Evolutionary conservation across 257 asterid species (phyloP).

Genomic region (Striga asiatica): DNA sequence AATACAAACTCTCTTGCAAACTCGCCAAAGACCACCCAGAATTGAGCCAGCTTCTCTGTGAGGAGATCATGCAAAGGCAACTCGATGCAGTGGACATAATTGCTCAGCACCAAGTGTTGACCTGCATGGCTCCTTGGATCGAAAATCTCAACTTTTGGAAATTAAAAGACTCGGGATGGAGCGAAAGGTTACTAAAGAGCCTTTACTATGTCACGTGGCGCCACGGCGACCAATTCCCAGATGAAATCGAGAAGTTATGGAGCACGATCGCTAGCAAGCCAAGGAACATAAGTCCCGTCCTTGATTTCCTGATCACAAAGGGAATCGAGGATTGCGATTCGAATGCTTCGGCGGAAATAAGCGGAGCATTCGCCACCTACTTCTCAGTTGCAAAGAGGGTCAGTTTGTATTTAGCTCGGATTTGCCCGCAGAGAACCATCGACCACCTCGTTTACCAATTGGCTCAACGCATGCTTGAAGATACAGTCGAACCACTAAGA

Average conservation of each 20-base stretch:
- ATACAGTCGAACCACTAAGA: constrained; percentile 67
- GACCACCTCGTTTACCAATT: constrained; percentile 98
- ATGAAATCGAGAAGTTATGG: constrained; percentile 98
- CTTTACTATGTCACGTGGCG: constrained; percentile 97
- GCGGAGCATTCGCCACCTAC: constrained; percentile 98
- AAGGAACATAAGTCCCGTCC: constrained; percentile 88
- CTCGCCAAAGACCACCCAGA: constrained; percentile 99
- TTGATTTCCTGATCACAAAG: constrained; percentile 92
- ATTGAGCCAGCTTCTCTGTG: constrained; percentile 94
- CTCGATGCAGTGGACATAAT: constrained; percentile 98
- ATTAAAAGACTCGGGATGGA: constrained; percentile 96
- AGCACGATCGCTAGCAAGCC: constrained; percentile 98
- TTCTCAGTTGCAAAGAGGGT: constrained; percentile 98
- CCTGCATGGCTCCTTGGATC: constrained; percentile 99
- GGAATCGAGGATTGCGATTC: constrained; percentile 99
- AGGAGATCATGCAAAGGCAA: constrained; percentile 98
- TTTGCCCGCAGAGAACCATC: constrained; percentile 95
- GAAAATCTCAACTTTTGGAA: constrained; percentile 99
- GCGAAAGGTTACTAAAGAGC: constrained; percentile 87
- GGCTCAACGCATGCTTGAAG: constrained; percentile 99
- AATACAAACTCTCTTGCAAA: constrained; percentile 96
- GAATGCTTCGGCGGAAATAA: constrained; percentile 94
- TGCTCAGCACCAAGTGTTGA: constrained; percentile 97
- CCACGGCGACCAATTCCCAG: constrained; percentile 98
- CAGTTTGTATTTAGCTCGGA: constrained; percentile 89